A percentile compares a stretch with the other conserved stretches of the same genome.
Evolutionary conservation across 495 filamentous ascomycete species (phyloP).

Genomic region (Neurospora sp.): DNA sequence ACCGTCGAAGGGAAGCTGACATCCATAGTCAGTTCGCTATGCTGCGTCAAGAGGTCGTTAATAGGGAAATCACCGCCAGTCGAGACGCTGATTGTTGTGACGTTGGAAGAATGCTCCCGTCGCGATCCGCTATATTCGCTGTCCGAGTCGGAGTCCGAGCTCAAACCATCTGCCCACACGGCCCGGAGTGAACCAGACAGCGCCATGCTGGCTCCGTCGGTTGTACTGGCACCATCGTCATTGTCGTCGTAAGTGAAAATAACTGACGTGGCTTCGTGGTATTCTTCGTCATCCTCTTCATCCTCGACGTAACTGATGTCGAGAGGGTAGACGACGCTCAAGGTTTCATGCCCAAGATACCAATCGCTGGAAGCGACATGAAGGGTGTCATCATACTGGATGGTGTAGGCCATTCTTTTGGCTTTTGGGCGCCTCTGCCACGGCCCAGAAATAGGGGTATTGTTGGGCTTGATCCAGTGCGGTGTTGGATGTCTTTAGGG

Average conservation of each 20-base stretch:
- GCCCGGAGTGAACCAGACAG: not conserved
- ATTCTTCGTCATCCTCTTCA: not conserved
- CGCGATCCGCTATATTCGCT: not conserved
- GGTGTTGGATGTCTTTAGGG: not conserved
- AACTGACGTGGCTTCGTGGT: not conserved
- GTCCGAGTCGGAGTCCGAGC: not conserved
- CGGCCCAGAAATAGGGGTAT: not conserved
- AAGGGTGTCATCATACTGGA: not conserved
- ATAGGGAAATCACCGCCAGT: not conserved
- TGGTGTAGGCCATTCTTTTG: not conserved
- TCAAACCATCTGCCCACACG: not conserved
- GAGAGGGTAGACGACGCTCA: not conserved
- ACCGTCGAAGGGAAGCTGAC: not conserved
- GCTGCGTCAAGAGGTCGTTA: not conserved
- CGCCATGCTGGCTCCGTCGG: not conserved
- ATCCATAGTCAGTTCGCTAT: not conserved
- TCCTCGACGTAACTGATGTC: not conserved
- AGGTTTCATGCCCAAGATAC: not conserved
- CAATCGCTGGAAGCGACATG: not conserved
- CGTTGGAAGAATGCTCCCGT: not conserved
- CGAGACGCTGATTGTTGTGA: not conserved
- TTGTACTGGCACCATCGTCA: not conserved
- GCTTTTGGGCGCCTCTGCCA: not conserved
- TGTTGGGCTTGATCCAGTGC: not conserved
- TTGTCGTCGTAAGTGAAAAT: not conserved